Conservation (phyloP, 2,329 filamentous ascomycete genomes). For the Ophiostoma sp. region DNA sequence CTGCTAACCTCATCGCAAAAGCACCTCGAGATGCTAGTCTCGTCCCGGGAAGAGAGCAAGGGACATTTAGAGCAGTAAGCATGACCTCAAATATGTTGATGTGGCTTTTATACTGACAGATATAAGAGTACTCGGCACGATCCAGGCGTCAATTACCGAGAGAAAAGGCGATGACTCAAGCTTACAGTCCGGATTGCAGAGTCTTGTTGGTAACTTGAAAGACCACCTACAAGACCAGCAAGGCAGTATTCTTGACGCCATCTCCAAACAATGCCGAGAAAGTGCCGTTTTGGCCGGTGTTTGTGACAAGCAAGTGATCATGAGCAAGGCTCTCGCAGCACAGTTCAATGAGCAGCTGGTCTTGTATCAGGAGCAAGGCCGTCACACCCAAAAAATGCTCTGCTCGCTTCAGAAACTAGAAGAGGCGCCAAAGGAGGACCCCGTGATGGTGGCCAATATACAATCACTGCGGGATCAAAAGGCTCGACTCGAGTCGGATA, state of each 20-base stretch:
- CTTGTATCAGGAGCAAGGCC: not conserved
- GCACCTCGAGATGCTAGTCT: constrained; percentile 9
- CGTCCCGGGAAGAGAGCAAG: constrained; percentile 15
- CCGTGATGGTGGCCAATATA: constrained; percentile 9
- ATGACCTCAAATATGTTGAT: not conserved
- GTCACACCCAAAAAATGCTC: not conserved
- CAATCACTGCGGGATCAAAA: constrained; percentile 12
- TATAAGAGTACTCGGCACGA: not conserved
- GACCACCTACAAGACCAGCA: not conserved
- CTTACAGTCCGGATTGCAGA: not conserved
- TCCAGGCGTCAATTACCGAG: not conserved
- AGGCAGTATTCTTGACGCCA: not conserved
- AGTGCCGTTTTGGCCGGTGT: constrained; percentile 8
- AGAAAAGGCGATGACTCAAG: not conserved
- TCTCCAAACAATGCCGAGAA: constrained; percentile 12
- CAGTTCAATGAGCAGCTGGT: constrained; percentile 13
- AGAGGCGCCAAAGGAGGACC: constrained; percentile 5
- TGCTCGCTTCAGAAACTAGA: constrained; percentile 11
- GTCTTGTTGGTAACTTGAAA: not conserved
- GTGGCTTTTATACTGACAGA: not conserved
- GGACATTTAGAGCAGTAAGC: constrained; percentile 12
- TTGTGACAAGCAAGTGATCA: constrained; percentile 19
- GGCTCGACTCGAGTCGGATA: constrained; percentile 6
- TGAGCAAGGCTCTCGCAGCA: not conserved
- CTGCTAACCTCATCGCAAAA: constrained; percentile 6